Conservation (phyloP, 805 yeast genomes). For the Saturnispora saitoi region DNA sequence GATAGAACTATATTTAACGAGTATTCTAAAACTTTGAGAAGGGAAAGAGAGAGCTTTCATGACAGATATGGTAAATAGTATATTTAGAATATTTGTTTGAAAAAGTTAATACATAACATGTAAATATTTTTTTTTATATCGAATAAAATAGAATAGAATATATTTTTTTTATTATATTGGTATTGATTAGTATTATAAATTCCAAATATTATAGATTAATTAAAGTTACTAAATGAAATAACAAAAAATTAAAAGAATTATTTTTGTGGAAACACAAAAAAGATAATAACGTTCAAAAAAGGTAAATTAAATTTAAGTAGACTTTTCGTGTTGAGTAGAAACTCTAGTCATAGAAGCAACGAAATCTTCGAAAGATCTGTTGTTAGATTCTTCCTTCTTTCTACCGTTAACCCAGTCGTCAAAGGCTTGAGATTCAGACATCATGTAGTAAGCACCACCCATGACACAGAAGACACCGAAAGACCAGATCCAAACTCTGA, state of each 20-base stretch:
- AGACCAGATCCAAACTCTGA: conserved; percentile 91
- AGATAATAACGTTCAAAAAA: conserved; percentile 4
- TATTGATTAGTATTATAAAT: neutral
- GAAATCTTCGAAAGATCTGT: conserved; percentile 74
- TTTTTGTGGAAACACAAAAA: neutral
- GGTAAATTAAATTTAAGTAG: conserved; percentile 35
- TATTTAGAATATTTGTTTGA: too few relatives aligned
- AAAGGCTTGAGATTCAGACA: conserved; percentile 73
- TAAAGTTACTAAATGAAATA: neutral
- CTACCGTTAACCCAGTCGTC: conserved; percentile 82
- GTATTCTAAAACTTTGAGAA: conserved; percentile 23
- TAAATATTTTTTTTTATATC: neutral
- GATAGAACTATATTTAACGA: conserved; percentile 19
- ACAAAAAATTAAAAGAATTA: neutral
- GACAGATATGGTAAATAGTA: conserved; percentile 20
- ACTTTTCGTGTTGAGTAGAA: conserved; percentile 81
- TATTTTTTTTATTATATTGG: neutral
- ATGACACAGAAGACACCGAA: conserved; percentile 94
- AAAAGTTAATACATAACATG: neutral
- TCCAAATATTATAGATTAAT: conserved; percentile 1
- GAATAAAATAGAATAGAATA: too few relatives aligned
- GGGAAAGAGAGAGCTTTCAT: conserved; percentile 25
- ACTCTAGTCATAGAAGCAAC: conserved; percentile 80
- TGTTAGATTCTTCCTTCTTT: conserved; percentile 48
- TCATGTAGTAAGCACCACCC: conserved; percentile 94